Evolutionary conservation across 345 rosid species (phyloP).

Genomic region (Citrus hindsii): DNA sequence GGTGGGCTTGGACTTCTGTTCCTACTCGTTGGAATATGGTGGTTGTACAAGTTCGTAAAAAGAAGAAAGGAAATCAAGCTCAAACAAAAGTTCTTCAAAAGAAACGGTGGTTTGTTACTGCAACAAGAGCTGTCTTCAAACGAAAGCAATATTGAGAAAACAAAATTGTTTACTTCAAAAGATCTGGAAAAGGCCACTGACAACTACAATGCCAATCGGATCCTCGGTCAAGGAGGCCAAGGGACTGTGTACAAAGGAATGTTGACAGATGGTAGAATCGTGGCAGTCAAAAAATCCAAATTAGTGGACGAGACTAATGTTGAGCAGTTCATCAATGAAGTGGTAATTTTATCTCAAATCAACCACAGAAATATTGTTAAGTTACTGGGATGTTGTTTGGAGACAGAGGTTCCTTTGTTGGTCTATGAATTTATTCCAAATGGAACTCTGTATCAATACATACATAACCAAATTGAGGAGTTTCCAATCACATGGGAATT

Average conservation of each 20-base stretch:
- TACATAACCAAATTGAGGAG: neutral
- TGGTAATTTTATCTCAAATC: neutral
- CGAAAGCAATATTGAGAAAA: neutral
- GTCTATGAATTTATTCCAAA: neutral
- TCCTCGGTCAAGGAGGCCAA: neutral
- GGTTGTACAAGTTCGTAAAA: no score
- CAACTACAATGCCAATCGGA: neutral
- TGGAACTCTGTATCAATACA: neutral
- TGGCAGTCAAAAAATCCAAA: neutral
- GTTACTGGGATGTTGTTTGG: neutral
- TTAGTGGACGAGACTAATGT: neutral
- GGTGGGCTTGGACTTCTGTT: no score
- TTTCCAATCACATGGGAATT: slow-evolving; percentile 12
- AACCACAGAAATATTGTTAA: neutral
- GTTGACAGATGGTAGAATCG: neutral
- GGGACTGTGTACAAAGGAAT: slow-evolving; percentile 3
- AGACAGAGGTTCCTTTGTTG: neutral
- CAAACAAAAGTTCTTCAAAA: neutral
- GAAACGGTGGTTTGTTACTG: neutral
- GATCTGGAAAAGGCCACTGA: neutral
- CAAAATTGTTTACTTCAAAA: neutral
- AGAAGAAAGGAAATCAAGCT: neutral
- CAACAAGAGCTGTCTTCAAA: neutral
- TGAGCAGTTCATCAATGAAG: neutral
- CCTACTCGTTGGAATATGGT: no score